A percentile compares a stretch with the other conserved stretches of the same genome.
Conservation (phyloP, 208 protist species). For the Acanthamoeba rhysodes region DNA sequence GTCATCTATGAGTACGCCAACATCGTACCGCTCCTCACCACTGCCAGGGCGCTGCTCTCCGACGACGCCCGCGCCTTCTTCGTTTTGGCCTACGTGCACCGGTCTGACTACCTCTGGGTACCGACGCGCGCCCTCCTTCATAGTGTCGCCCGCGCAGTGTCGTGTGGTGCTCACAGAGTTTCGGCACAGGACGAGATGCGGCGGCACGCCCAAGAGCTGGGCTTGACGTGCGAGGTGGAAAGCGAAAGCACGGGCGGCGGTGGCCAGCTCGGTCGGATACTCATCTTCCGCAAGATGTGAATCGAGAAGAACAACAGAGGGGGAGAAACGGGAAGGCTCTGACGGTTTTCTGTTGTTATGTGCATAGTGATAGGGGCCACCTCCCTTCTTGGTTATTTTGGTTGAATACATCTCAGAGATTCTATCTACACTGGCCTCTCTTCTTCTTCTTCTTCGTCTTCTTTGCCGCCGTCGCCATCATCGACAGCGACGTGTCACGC, state of each 20-base stretch:
- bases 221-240: constrained; percentile 23
- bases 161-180: neutral
- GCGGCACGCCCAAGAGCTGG: neutral
- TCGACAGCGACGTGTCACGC: too few species aligned
- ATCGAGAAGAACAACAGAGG: neutral
- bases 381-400: too few species aligned
- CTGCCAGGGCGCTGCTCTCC: neutral
- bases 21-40: constrained; percentile 23
- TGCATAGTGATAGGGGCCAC: too few species aligned
- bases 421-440: too few species aligned
- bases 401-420: too few species aligned
- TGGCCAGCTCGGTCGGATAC: neutral
- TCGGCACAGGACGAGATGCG: neutral
- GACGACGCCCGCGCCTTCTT: neutral
- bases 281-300: constrained; percentile 45
- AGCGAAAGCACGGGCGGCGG: neutral
- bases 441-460: too few species aligned
- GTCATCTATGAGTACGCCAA: constrained; percentile 54
- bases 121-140: neutral
- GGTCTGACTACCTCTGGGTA: constrained; percentile 43
- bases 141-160: neutral
- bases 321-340: too few species aligned
- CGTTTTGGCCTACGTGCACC: constrained; percentile 23
- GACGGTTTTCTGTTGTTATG: too few species aligned
- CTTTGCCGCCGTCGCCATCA: too few species aligned